A percentile compares a stretch with the other conserved stretches of the same genome.
phyloP scores from a whole-genome alignment of 768 basidiomycete species.

The Lenzites betulinus region DNA sequence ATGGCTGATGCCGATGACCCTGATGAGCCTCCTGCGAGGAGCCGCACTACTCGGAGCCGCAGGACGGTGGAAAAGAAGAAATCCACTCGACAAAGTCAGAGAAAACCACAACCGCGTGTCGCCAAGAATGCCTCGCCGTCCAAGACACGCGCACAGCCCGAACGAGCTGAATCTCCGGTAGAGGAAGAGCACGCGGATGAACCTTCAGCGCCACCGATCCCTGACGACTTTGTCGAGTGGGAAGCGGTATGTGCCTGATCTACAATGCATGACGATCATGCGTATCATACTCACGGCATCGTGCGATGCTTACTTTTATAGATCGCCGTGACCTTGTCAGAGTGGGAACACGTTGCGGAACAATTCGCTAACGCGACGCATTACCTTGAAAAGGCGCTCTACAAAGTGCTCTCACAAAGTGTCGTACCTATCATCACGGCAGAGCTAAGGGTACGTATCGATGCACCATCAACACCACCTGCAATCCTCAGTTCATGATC shows the following conservation, averaged over 20 bases:
- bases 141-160: neutral
- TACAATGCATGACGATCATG: neutral
- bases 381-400: conserved; percentile 78
- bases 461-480: conserved; percentile 1
- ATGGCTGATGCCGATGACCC: conserved; percentile 25
- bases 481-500: neutral
- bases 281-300: neutral
- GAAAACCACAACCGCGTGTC: neutral
- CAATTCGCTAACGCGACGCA: conserved; percentile 77
- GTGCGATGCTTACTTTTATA: conserved; percentile 31
- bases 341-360: conserved; percentile 83
- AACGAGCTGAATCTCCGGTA: conserved; percentile 14
- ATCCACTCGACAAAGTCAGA: conserved; percentile 2
- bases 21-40: conserved; percentile 4
- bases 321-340: conserved; percentile 81
- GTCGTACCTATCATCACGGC: conserved; percentile 73
- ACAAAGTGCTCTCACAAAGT: conserved; percentile 62
- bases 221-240: conserved; percentile 80
- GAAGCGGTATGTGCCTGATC: conserved; percentile 65
- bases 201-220: conserved; percentile 29
- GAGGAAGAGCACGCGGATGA: conserved; percentile 28
- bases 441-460: conserved; percentile 58
- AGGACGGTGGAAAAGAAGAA: neutral
- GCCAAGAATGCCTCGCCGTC: neutral
- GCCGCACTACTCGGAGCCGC: conserved; percentile 4